Percentiles rank a stretch among this genome's conserved stretches.
These are phyloP conservation scores for Nakazawaea siamensis DNA, from an alignment of 805 yeast species.

Conservation along the genomic window DNA sequence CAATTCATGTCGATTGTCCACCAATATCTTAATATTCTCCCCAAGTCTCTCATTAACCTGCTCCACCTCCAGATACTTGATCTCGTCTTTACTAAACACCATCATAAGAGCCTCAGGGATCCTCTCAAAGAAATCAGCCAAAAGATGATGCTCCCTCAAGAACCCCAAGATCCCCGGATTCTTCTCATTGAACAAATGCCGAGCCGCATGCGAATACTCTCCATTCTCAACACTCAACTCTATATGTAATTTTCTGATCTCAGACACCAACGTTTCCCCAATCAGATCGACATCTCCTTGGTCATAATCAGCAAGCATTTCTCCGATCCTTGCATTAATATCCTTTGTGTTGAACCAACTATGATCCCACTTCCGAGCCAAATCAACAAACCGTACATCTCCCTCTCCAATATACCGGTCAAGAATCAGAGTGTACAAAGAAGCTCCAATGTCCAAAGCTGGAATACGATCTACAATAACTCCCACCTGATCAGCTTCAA, in stretches of 20 bases:
- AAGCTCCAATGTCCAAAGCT: no score
- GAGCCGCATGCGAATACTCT: conserved; percentile 56
- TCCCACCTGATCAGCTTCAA: conserved; percentile 35
- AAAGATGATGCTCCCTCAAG: conserved; percentile 53
- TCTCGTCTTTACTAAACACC: conserved; percentile 28
- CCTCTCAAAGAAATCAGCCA: conserved; percentile 36
- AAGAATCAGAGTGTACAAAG: conserved; percentile 38
- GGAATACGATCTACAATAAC: conserved; percentile 55
- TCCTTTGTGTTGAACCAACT: conserved; percentile 37
- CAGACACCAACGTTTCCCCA: conserved; percentile 11
- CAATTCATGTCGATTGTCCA: conserved; percentile 59
- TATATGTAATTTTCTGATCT: conserved; percentile 36
- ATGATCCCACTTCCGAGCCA: conserved; percentile 50
- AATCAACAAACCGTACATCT: conserved; percentile 28
- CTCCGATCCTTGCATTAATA: conserved; percentile 40
- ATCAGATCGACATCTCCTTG: conserved; percentile 7
- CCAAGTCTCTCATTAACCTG: conserved; percentile 29
- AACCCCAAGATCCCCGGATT: conserved; percentile 51
- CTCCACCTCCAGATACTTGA: conserved; percentile 31
- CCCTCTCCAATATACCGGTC: conserved; percentile 33
- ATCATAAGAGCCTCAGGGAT: conserved; percentile 45
- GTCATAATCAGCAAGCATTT: conserved; percentile 27
- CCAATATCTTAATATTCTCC: conserved; percentile 45
- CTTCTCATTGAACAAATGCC: conserved; percentile 47
- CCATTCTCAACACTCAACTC: conserved; percentile 47